These are phyloP conservation scores for Imleria badia DNA, from an alignment of 768 basidiomycete genomes.

Conservation along the genomic window DNA sequence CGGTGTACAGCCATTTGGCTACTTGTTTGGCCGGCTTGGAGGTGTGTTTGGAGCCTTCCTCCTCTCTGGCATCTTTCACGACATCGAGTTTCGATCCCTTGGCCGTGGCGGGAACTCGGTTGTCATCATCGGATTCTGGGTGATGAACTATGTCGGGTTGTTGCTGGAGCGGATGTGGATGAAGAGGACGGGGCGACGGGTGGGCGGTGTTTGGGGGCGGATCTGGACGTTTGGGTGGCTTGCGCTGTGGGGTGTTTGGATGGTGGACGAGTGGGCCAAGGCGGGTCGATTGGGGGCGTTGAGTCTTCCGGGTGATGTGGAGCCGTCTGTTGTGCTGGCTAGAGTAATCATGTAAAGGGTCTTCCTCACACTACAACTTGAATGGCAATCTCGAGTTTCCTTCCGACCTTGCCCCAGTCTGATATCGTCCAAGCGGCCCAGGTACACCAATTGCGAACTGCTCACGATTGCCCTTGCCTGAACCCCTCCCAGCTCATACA, in stretches of 20 bases:
- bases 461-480: slow-evolving; percentile 3
- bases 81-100: slow-evolving; percentile 38
- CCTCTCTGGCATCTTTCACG: slow-evolving; percentile 58
- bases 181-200: slow-evolving; percentile 39
- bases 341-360: too few species aligned
- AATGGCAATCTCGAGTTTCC: slow-evolving; percentile 38
- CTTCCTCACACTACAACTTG: background rate
- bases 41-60: slow-evolving; percentile 57
- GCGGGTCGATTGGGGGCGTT: slow-evolving; percentile 13
- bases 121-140: slow-evolving; percentile 48
- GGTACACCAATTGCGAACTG: slow-evolving; percentile 39
- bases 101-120: slow-evolving; percentile 41
- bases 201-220: slow-evolving; percentile 48
- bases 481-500: slow-evolving; percentile 56
- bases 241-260: slow-evolving; percentile 44
- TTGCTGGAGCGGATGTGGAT: slow-evolving; percentile 50
- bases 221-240: slow-evolving; percentile 56
- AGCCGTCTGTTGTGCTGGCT: slow-evolving; percentile 5
- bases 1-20: slow-evolving; percentile 45
- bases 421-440: slow-evolving; percentile 60
- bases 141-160: slow-evolving; percentile 52
- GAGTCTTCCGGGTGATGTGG: slow-evolving; percentile 8
- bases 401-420: slow-evolving; percentile 50
- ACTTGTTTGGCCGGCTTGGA: slow-evolving; percentile 49
- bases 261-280: slow-evolving; percentile 42